Conservation (phyloP, 768 basidiomycete species). For the Boletus tylopilopsis region DNA sequence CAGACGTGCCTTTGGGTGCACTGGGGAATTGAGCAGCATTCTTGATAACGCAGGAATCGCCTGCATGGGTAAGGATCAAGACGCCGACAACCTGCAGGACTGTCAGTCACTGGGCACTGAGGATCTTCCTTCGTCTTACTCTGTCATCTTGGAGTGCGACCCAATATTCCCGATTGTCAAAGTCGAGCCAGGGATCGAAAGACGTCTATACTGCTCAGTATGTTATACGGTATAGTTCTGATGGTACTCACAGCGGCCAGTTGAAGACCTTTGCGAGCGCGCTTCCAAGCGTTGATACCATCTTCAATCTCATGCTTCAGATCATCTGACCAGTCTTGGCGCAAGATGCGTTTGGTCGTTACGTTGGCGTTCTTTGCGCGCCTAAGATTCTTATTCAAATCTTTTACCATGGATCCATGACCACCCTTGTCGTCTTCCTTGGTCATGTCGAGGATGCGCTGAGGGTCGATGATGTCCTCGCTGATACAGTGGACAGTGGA, state of each 20-base stretch:
- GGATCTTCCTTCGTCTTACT: background rate
- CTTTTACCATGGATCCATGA: conserved; percentile 45
- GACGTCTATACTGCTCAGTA: conserved; percentile 33
- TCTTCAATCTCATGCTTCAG: conserved; percentile 46
- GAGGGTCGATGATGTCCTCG: conserved; percentile 55
- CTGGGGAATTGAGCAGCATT: conserved; percentile 50
- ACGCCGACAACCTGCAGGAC: conserved; percentile 39
- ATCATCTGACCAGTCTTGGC: conserved; percentile 38
- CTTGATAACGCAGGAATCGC: conserved; percentile 50
- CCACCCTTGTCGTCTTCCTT: conserved; percentile 34
- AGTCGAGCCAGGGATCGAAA: conserved; percentile 52
- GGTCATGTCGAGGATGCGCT: conserved; percentile 40
- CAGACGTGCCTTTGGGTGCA: conserved; percentile 52
- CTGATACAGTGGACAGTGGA: conserved; percentile 58
- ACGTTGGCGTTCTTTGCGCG: conserved; percentile 55
- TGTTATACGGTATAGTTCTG: background rate
- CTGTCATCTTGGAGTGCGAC: conserved; percentile 37
- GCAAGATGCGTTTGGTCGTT: conserved; percentile 41
- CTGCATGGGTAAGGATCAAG: conserved; percentile 48
- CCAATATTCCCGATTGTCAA: conserved; percentile 55
- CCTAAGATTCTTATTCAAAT: conserved; percentile 58
- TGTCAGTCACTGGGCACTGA: background rate
- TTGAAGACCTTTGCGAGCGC: conserved; percentile 51
- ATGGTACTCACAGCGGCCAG: conserved; percentile 41
- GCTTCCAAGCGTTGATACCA: conserved; percentile 56